Evolutionary conservation across 2,329 filamentous ascomycete genomes (phyloP).

Genomic region (Orbilia brochopaga): DNA sequence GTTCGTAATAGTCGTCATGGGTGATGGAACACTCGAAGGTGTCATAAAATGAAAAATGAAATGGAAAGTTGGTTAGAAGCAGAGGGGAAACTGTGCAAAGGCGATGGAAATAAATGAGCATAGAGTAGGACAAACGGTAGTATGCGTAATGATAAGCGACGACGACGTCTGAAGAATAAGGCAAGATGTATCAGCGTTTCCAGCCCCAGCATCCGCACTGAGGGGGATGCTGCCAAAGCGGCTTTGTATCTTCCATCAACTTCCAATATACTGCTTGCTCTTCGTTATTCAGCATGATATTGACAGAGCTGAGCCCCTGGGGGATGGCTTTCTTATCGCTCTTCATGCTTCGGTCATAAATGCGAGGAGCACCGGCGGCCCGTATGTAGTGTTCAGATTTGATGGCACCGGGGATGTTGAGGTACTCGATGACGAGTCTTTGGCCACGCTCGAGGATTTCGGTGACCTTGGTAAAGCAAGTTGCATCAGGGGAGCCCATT

Average conservation of each 20-base stretch:
- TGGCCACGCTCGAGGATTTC: conserved; percentile 36
- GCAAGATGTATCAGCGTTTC: no score
- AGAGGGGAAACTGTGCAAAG: no score
- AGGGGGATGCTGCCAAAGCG: conserved; percentile 25
- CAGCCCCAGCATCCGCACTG: conserved; percentile 16
- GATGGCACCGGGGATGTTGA: background rate
- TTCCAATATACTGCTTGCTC: conserved; percentile 24
- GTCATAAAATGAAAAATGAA: no score
- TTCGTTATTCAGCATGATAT: conserved; percentile 7
- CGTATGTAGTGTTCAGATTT: conserved; percentile 16
- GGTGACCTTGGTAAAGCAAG: conserved; percentile 24
- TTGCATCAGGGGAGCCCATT: conserved; percentile 8
- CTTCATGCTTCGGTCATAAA: conserved; percentile 31
- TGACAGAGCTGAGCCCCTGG: conserved; percentile 2
- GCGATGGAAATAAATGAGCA: no score
- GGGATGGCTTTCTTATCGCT: conserved; percentile 17
- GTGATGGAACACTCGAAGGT: no score
- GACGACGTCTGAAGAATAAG: no score
- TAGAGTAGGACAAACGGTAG: no score
- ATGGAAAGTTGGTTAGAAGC: no score
- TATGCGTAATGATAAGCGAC: no score
- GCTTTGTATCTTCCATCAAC: conserved; percentile 24
- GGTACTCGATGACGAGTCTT: conserved; percentile 25
- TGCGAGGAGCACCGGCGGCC: conserved; percentile 19
- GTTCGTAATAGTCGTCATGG: no score